Conservation (phyloP, 2,329 filamentous ascomycete genomes). For the Spiromastix sp. region DNA sequence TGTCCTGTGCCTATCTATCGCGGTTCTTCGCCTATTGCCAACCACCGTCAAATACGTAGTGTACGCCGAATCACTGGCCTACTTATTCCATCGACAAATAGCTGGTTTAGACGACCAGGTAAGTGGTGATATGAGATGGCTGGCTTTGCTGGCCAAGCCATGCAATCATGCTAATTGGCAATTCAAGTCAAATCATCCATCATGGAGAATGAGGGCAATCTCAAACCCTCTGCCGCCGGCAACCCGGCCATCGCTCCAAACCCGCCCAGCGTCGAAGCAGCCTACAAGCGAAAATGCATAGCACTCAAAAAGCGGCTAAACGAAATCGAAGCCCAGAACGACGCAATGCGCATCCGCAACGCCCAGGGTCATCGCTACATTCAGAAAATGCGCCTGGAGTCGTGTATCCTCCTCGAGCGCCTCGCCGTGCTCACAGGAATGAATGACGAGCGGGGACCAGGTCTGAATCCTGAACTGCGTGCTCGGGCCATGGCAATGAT, state of each 20-base stretch:
- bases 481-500: constrained; percentile 26
- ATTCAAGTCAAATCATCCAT: constrained; percentile 17
- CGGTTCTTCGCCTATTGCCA: background rate
- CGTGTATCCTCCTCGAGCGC: constrained; percentile 33
- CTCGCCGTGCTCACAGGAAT: constrained; percentile 32
- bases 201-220: constrained; percentile 2
- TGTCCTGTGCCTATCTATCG: background rate
- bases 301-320: constrained; percentile 83
- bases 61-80: too few relatives aligned
- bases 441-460: constrained; percentile 18
- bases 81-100: background rate
- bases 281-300: constrained; percentile 93
- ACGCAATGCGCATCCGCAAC: constrained; percentile 69
- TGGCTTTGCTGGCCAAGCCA: too few relatives aligned
- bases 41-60: background rate
- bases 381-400: constrained; percentile 71
- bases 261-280: constrained; percentile 86
- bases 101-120: background rate
- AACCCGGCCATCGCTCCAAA: constrained; percentile 30
- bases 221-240: constrained; percentile 16
- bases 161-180: background rate
- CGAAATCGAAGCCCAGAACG: constrained; percentile 87
- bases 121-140: background rate
- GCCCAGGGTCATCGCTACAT: constrained; percentile 72
- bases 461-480: constrained; percentile 24